Evolutionary conservation across 176 grass and related monocot species (phyloP), one percentile per base, ranked within the genome.

Genomic region (Ensete glaucum): DNA sequence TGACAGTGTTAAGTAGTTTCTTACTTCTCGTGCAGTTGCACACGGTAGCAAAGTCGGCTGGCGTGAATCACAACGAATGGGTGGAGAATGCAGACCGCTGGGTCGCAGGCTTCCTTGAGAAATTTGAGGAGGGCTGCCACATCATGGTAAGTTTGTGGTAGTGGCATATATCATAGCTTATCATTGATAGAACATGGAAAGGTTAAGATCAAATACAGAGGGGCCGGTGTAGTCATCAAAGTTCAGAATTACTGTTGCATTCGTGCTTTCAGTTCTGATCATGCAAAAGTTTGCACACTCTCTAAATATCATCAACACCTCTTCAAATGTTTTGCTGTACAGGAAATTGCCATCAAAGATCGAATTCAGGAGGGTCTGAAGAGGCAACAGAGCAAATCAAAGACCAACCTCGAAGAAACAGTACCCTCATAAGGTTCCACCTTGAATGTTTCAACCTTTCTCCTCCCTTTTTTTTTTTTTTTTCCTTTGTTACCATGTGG

Each of bases 281-380:
- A 25, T 66, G 64, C 1, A 29, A 23, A 23, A 29, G 27, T 9
- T 67, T 29, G 2, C 9, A 6, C 7, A 7, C 50, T 20, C n/a
- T 19, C 15, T 19, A 19, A 24, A 54, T 12, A 21, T 53, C n/a
- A 8, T 51, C 50, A 24, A 9, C 21, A 53, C 9, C 1, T 23
- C 48, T 49, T 8, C 27, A 22, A 52, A 4, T 80, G n/a, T 81
- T 79, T 79, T 58, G 12, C 70, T 69, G 60, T 12, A 77, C 72
- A 88, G 89, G 83, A 88, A 88, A 92, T 81, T 9, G 83, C 78
- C 0, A 92, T 92, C 25, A 92, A 86, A 76, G 85, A 84, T 67
- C 78, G 83, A 25, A 92, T 88, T 88, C 85, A 83, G 22, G 89
- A 92, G 78, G 89, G 89, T 21, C 17, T 92, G 29, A 88, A 86